phyloP scores from a whole-genome alignment of 768 basidiomycete genomes.

The Clavulina sp. region DNA sequence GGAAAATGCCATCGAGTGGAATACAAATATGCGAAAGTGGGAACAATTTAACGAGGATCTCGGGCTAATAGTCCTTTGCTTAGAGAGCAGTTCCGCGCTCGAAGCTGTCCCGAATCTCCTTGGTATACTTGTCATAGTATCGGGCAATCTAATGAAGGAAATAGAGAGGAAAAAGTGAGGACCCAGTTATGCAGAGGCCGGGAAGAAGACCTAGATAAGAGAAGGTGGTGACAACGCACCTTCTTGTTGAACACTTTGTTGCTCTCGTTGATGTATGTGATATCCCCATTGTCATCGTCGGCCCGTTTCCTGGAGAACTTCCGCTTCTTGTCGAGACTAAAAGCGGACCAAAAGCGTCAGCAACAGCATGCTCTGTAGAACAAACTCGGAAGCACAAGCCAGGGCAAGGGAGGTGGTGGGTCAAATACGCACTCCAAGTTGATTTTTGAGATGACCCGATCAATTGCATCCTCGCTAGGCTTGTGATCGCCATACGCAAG shows the following conservation, averaged over 20 bases:
- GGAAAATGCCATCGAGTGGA: too few relatives aligned
- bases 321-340: conserved; percentile 72
- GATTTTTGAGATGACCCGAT: conserved; percentile 77
- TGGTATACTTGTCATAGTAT: conserved; percentile 93
- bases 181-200: background rate
- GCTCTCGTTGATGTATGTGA: conserved; percentile 98
- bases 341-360: conserved; percentile 4
- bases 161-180: too few relatives aligned
- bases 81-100: conserved; percentile 89
- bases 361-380: background rate
- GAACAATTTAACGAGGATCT: too few relatives aligned
- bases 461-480: conserved; percentile 88
- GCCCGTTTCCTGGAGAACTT: conserved; percentile 77
- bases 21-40: too few relatives aligned
- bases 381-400: background rate
- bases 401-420: background rate
- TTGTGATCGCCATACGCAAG: conserved; percentile 90
- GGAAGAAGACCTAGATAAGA: background rate
- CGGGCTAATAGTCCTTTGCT: too few relatives aligned
- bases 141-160: conserved; percentile 93
- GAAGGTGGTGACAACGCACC: conserved; percentile 26
- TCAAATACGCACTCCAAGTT: conserved; percentile 72
- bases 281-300: conserved; percentile 89
- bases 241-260: conserved; percentile 98
- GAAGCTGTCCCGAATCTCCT: conserved; percentile 93